Evolutionary conservation across 2,329 filamentous ascomycete species (phyloP).

Genomic region (Berkeleyomyces rouxiae): DNA sequence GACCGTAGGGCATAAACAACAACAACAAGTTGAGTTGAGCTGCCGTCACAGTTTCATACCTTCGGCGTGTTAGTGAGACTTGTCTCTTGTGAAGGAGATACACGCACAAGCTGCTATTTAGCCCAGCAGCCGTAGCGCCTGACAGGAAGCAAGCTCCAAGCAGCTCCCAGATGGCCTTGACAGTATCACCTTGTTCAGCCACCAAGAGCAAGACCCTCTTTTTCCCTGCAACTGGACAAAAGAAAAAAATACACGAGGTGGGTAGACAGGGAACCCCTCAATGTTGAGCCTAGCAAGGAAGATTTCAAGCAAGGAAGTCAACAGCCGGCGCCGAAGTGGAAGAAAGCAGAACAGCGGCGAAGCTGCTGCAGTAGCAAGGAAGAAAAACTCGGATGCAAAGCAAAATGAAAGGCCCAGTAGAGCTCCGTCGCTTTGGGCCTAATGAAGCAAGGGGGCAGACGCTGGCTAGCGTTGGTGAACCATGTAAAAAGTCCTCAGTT

Average conservation of each 20-base stretch:
- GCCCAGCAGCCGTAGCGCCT: background rate
- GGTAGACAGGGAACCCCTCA: background rate
- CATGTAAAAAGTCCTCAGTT: too few species aligned
- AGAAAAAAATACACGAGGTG: background rate
- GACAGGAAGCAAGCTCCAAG: background rate
- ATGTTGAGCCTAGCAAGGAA: background rate
- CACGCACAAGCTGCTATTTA: background rate
- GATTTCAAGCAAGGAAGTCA: background rate
- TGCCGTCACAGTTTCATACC: background rate
- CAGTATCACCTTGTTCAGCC: background rate
- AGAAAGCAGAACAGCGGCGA: conserved; percentile 8
- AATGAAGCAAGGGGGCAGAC: too few species aligned
- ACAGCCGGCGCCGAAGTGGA: background rate
- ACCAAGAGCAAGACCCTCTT: background rate
- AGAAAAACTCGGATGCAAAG: background rate
- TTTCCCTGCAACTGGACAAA: background rate
- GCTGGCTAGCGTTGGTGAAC: too few species aligned
- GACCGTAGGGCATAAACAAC: background rate
- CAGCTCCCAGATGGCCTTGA: too few species aligned
- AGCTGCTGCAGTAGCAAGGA: background rate
- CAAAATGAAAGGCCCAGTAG: background rate
- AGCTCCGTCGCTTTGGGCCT: background rate
- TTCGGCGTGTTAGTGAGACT: background rate
- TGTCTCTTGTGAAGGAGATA: background rate
- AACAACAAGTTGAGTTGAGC: background rate